Evolutionary conservation across 2,329 filamentous ascomycete species (phyloP).

Genomic region (Acarospora socialis): DNA sequence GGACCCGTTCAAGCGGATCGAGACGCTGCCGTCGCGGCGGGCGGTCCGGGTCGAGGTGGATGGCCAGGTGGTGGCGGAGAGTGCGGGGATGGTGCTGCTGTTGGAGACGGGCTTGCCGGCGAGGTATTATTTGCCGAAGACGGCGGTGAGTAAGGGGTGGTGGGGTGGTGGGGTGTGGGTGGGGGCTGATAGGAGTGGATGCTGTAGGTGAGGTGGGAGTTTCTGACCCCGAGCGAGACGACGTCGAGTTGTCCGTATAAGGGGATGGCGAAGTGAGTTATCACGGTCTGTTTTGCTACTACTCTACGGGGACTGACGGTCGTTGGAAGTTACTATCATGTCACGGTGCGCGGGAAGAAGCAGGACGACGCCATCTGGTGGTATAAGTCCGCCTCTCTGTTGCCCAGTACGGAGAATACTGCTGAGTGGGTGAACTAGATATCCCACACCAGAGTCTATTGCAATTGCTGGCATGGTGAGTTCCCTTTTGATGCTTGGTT

Average conservation of each 20-base stretch:
- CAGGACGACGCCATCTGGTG: constrained; percentile 34
- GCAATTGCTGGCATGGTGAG: constrained; percentile 24
- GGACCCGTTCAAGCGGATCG: constrained; percentile 37
- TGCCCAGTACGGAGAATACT: neutral
- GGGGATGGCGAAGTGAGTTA: constrained; percentile 27
- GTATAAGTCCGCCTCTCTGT: constrained; percentile 18
- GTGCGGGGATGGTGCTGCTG: constrained; percentile 25
- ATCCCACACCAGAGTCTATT: constrained; percentile 30
- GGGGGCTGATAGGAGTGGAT: neutral
- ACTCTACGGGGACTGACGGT: neutral
- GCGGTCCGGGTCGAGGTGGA: constrained; percentile 26
- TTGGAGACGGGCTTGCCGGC: constrained; percentile 31
- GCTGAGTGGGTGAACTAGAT: constrained; percentile 9
- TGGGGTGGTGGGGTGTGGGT: constrained; percentile 13
- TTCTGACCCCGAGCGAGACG: constrained; percentile 22
- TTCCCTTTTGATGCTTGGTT: neutral
- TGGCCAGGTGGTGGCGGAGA: constrained; percentile 26
- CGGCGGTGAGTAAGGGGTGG: constrained; percentile 23
- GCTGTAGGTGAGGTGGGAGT: constrained; percentile 10
- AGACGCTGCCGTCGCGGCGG: constrained; percentile 32
- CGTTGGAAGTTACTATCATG: constrained; percentile 26
- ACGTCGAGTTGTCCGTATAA: constrained; percentile 36
- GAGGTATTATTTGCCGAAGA: constrained; percentile 33
- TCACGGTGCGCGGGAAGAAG: constrained; percentile 25
- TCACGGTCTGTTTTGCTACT: too few species aligned